phyloP scores from a whole-genome alignment of 805 yeast species.

The Metschnikowia reukaufii region DNA sequence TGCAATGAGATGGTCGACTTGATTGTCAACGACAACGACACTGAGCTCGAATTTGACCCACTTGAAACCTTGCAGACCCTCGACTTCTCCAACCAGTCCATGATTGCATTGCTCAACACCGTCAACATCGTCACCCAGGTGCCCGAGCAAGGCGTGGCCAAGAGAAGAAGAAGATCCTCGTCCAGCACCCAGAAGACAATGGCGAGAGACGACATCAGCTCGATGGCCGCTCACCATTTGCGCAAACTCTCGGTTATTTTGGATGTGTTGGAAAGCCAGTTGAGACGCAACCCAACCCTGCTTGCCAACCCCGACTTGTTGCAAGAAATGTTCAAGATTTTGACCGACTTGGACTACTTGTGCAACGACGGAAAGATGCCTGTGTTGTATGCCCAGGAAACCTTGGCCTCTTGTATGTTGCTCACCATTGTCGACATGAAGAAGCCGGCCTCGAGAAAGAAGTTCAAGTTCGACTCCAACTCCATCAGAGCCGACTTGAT shows the following conservation, averaged over 20 bases:
- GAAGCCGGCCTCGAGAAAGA: slow-evolving; percentile 23
- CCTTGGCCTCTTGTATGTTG: slow-evolving; percentile 82
- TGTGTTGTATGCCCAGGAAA: slow-evolving; percentile 86
- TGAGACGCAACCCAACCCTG: slow-evolving; percentile 32
- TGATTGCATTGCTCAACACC: slow-evolving; percentile 57
- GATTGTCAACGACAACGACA: slow-evolving; percentile 46
- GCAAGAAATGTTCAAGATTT: slow-evolving; percentile 54
- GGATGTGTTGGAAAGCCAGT: slow-evolving; percentile 67
- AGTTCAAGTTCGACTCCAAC: slow-evolving; percentile 52
- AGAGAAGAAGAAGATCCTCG: slow-evolving; percentile 80
- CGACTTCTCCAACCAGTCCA: slow-evolving; percentile 53
- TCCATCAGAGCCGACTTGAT: slow-evolving; percentile 84
- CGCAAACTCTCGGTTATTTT: slow-evolving; percentile 74
- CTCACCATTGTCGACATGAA: slow-evolving; percentile 61
- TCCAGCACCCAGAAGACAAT: slow-evolving; percentile 74
- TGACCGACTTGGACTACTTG: slow-evolving; percentile 76
- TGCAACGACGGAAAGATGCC: slow-evolving; percentile 92
- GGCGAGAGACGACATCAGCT: slow-evolving; percentile 66
- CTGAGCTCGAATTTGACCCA: slow-evolving; percentile 33
- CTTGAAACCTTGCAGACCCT: slow-evolving; percentile 53
- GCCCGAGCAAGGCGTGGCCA: slow-evolving; percentile 55
- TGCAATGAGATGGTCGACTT: slow-evolving; percentile 50
- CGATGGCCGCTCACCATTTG: slow-evolving; percentile 75
- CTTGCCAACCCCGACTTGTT: slow-evolving; percentile 47
- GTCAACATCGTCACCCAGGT: slow-evolving; percentile 54